Evolutionary conservation across 2,329 filamentous ascomycete genomes (phyloP).

Genomic region (Colletotrichum eleusines): DNA sequence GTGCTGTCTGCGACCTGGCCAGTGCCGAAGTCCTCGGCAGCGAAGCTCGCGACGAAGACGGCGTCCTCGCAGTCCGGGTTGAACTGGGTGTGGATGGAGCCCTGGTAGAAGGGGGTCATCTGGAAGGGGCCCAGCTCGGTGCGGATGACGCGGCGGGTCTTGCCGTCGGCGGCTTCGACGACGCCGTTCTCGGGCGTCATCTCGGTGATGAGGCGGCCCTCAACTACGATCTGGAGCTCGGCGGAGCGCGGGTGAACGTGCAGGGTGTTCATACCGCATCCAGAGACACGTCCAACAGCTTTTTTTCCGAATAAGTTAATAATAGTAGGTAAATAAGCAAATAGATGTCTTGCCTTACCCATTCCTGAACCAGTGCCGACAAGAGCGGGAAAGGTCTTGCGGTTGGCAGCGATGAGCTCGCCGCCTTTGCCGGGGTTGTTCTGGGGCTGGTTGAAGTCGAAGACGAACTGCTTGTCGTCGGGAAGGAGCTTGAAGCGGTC

Average conservation of each 20-base stretch:
- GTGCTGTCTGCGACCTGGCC: slow-evolving; percentile 63
- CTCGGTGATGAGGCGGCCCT: slow-evolving; percentile 62
- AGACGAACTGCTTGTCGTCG: slow-evolving; percentile 60
- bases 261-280: slow-evolving; percentile 69
- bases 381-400: slow-evolving; percentile 68
- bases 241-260: slow-evolving; percentile 67
- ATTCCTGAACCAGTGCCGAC: slow-evolving; percentile 64
- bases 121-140: slow-evolving; percentile 56
- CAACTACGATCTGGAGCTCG: slow-evolving; percentile 65
- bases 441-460: slow-evolving; percentile 58
- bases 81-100: slow-evolving; percentile 66
- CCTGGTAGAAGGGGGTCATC: slow-evolving; percentile 67
- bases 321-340: no score
- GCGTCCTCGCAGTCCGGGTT: slow-evolving; percentile 66
- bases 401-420: slow-evolving; percentile 64
- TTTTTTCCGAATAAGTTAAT: no score
- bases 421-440: slow-evolving; percentile 56
- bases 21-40: slow-evolving; percentile 64
- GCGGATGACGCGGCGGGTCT: slow-evolving; percentile 49
- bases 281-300: slow-evolving; percentile 60
- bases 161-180: slow-evolving; percentile 50
- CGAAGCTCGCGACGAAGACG: slow-evolving; percentile 64
- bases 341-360: no score
- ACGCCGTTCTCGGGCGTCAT: slow-evolving; percentile 67
- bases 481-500: slow-evolving; percentile 59